Percentiles rank a stretch among this genome's conserved stretches.
These are phyloP conservation scores for Trichoderma lentiforme DNA, from an alignment of 2,329 filamentous ascomycete genomes.

Conservation along the genomic window DNA sequence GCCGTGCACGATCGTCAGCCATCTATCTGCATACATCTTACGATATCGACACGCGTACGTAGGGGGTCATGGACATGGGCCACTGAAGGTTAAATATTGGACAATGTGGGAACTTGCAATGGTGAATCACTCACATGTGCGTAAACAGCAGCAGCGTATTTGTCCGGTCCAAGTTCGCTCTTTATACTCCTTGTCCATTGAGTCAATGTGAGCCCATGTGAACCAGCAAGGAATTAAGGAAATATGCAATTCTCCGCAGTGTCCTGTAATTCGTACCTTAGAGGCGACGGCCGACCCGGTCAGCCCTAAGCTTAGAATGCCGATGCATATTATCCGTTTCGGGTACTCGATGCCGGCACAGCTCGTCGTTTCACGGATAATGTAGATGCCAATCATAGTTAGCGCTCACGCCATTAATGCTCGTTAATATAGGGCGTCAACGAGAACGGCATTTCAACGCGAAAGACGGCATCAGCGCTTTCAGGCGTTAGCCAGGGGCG, in stretches of 20 bases:
- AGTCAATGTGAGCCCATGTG: no score
- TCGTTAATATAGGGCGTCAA: background rate
- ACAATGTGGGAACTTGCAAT: background rate
- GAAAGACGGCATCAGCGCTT: background rate
- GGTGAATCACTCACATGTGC: background rate
- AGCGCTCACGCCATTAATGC: background rate
- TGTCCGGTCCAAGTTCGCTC: background rate
- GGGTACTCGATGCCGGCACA: background rate
- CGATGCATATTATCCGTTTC: background rate
- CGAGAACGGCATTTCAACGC: no score
- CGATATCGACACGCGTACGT: background rate
- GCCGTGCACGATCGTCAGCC: background rate
- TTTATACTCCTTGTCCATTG: no score
- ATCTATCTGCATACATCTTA: background rate
- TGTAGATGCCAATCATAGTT: background rate
- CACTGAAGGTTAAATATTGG: background rate
- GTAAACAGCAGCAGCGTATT: background rate
- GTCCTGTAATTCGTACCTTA: background rate
- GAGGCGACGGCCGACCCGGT: background rate
- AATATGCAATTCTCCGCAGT: background rate
- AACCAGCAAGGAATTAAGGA: background rate
- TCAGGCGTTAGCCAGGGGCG: background rate
- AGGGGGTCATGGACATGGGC: background rate
- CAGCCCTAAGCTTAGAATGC: background rate
- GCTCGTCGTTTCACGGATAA: background rate